Evolutionary conservation across 192 early-diverging fungal genomes (phyloP).

Genomic region (Dissophora ornata): DNA sequence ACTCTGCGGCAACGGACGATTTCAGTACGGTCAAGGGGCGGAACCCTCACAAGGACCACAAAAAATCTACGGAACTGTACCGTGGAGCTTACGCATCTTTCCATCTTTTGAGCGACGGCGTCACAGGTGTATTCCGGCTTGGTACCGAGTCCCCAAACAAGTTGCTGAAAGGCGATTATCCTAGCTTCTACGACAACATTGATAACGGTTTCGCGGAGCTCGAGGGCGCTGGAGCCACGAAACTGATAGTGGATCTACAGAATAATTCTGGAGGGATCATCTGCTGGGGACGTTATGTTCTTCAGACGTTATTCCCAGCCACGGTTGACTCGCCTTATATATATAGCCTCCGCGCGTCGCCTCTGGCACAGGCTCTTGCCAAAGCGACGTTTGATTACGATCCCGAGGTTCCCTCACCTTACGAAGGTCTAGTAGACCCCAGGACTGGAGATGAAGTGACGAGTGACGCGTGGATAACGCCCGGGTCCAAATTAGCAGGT

Average conservation of each 20-base stretch:
- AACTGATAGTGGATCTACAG: conserved; percentile 40
- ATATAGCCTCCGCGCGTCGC: conserved; percentile 37
- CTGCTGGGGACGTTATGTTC: conserved; percentile 50
- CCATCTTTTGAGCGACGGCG: conserved; percentile 32
- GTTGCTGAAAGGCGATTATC: background rate
- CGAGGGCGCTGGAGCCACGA: conserved; percentile 28
- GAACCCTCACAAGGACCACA: conserved; percentile 5
- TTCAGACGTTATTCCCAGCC: conserved; percentile 37
- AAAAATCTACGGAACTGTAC: conserved; percentile 26
- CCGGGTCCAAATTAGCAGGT: conserved; percentile 15
- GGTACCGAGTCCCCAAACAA: conserved; percentile 44
- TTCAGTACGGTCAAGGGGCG: conserved; percentile 5
- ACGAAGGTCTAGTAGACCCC: conserved; percentile 37
- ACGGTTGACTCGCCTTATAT: conserved; percentile 44
- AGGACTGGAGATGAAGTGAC: conserved; percentile 26
- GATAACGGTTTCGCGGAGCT: conserved; percentile 35
- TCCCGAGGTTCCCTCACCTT: conserved; percentile 16
- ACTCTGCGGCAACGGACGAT: conserved; percentile 38
- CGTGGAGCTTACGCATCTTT: conserved; percentile 39
- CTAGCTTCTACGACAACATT: conserved; percentile 40
- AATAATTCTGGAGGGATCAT: conserved; percentile 50
- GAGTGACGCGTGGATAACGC: conserved; percentile 28
- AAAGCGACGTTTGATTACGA: conserved; percentile 25
- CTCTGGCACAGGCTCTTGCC: conserved; percentile 34
- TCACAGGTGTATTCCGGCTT: conserved; percentile 39